Percentiles rank a stretch among this genome's conserved stretches.
These are phyloP conservation scores for Rhytidhysteron rufulum DNA, from an alignment of 2,329 filamentous ascomycete species.

Conservation along the genomic window DNA sequence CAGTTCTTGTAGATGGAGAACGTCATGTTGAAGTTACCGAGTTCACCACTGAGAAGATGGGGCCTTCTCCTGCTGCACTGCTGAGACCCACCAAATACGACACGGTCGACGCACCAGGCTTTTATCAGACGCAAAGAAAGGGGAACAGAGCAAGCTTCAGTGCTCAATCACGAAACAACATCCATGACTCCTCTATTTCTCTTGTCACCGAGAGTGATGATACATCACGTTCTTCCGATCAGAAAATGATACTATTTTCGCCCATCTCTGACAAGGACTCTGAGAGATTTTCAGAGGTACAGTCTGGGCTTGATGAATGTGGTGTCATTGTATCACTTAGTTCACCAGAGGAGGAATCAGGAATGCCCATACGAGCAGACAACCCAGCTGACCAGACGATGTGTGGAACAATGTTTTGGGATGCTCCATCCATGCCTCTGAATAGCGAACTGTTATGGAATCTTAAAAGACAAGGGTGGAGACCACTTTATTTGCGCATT, in stretches of 20 bases:
- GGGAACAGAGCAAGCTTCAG: neutral
- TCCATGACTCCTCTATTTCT: neutral
- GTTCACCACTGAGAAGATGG: conserved; percentile 7
- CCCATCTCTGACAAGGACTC: neutral
- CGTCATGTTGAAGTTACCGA: conserved; percentile 18
- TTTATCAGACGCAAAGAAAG: too few species aligned
- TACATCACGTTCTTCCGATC: neutral
- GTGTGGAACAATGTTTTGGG: conserved; percentile 18
- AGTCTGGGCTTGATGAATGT: neutral
- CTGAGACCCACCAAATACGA: too few species aligned
- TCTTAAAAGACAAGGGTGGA: conserved; percentile 15
- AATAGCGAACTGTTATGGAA: conserved; percentile 18
- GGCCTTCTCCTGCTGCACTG: conserved; percentile 2
- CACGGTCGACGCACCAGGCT: too few species aligned
- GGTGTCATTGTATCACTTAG: neutral
- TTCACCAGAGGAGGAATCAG: neutral
- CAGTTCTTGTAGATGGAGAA: conserved; percentile 10
- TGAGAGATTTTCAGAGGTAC: neutral
- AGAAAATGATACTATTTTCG: neutral
- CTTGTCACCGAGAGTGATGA: neutral
- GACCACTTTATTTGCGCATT: conserved; percentile 10
- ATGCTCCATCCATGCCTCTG: conserved; percentile 9
- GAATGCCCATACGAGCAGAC: conserved; percentile 1
- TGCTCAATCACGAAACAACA: neutral
- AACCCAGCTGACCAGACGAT: conserved; percentile 2